A percentile compares a stretch with the other conserved stretches of the same genome.
phyloP scores from a whole-genome alignment of 495 filamentous ascomycete genomes.

The Trichoderma reesei region DNA sequence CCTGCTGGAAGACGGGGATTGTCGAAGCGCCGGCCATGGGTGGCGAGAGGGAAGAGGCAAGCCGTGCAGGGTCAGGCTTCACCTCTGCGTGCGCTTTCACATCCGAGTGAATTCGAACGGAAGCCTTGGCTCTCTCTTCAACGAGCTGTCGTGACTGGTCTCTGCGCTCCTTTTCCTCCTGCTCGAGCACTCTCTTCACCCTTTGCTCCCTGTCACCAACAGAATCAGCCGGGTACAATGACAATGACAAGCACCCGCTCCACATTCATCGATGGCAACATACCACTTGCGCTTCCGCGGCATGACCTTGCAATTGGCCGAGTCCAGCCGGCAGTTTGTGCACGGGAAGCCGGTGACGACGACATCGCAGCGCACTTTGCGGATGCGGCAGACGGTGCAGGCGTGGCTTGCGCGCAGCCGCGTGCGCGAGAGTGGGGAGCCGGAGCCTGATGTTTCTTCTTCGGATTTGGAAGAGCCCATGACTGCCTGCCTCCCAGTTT shows the following conservation, averaged over 20 bases:
- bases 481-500: neutral
- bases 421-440: neutral
- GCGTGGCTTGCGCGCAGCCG: constrained; percentile 1
- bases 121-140: neutral
- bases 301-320: neutral
- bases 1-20: neutral
- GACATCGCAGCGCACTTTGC: constrained; percentile 1
- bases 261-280: neutral
- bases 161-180: neutral
- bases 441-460: neutral
- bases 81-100: neutral
- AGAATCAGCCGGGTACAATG: neutral
- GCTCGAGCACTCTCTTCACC: neutral
- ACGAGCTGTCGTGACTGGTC: neutral
- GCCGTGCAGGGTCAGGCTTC: neutral
- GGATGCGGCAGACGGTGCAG: neutral
- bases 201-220: neutral
- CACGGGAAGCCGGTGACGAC: neutral
- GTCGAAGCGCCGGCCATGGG: neutral
- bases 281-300: constrained; percentile 1
- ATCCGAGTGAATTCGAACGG: neutral
- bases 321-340: neutral
- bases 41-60: neutral
- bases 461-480: neutral
- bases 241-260: neutral